phyloP scores from a whole-genome alignment of 2,329 filamentous ascomycete species.

The Aspergillus clavatus region DNA sequence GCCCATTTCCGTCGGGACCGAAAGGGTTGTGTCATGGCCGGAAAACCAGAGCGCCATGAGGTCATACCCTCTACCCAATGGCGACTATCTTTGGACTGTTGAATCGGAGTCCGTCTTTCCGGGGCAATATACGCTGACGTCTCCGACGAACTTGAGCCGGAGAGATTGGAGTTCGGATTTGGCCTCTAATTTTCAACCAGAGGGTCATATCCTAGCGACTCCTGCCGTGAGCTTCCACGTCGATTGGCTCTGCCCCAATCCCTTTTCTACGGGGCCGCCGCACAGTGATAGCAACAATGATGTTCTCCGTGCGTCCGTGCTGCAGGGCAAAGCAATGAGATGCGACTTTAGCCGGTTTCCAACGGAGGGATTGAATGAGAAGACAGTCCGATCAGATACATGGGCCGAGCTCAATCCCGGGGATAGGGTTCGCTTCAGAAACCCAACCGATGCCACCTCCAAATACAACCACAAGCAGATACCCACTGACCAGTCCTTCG shows the following conservation, averaged over 20 bases:
- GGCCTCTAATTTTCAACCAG: conserved; percentile 47
- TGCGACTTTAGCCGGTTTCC: conserved; percentile 23
- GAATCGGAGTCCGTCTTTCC: conserved; percentile 13
- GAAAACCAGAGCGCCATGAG: conserved; percentile 2
- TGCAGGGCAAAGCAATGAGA: conserved; percentile 14
- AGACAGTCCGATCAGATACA: conserved; percentile 15
- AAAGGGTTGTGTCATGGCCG: conserved; percentile 19
- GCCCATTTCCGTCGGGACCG: conserved; percentile 26
- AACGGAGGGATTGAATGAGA: background rate
- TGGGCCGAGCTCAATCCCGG: conserved; percentile 37
- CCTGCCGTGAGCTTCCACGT: conserved; percentile 45
- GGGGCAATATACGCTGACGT: conserved; percentile 47
- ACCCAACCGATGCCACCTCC: conserved; percentile 45
- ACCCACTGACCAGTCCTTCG: conserved; percentile 45
- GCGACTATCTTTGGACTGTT: conserved; percentile 8
- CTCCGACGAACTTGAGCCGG: conserved; percentile 48
- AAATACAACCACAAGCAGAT: conserved; percentile 51
- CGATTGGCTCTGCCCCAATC: conserved; percentile 49
- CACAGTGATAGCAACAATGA: conserved; percentile 4
- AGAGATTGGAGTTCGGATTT: conserved; percentile 51
- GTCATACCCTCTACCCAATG: conserved; percentile 1
- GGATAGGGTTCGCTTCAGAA: conserved; percentile 52
- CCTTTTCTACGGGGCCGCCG: conserved; percentile 21
- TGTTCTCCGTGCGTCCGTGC: conserved; percentile 17
- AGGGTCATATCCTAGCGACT: conserved; percentile 51